Percentiles rank a stretch among this genome's conserved stretches.
Evolutionary conservation across 495 filamentous ascomycete species (phyloP).

Genomic region (Zalerion maritima): DNA sequence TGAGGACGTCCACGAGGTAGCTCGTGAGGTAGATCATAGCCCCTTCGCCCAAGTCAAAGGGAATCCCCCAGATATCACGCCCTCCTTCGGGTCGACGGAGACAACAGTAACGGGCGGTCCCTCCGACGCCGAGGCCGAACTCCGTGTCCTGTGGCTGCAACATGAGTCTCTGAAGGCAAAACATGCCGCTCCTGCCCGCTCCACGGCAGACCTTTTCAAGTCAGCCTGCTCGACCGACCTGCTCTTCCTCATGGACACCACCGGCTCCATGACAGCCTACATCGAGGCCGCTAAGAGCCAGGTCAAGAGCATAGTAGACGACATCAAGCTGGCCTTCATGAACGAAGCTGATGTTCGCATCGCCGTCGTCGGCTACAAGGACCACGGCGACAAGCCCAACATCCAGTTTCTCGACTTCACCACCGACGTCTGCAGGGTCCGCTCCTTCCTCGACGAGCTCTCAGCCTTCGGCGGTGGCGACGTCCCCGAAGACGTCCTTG

Average conservation of each 20-base stretch:
- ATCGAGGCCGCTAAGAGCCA: conserved; percentile 22
- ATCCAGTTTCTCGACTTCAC: conserved; percentile 26
- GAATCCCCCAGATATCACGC: too few relatives aligned
- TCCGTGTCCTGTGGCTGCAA: conserved; percentile 13
- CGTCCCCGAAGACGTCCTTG: conserved; percentile 20
- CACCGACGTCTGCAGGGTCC: conserved; percentile 8
- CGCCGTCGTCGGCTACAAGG: conserved; percentile 25
- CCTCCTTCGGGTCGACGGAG: too few relatives aligned
- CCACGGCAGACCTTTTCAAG: conserved; percentile 16
- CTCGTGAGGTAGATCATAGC: too few relatives aligned
- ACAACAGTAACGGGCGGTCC: conserved; percentile 4
- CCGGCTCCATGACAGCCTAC: conserved; percentile 16
- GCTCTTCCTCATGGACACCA: conserved; percentile 27
- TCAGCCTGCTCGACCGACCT: conserved; percentile 20
- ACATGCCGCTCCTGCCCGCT: conserved; percentile 3
- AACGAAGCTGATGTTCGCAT: conserved; percentile 27
- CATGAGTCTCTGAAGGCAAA: conserved; percentile 8
- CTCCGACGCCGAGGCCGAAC: conserved; percentile 10
- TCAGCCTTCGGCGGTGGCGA: conserved; percentile 14
- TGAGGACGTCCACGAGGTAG: too few relatives aligned
- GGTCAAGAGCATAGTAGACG: conserved; percentile 18
- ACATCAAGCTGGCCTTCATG: conserved; percentile 20
- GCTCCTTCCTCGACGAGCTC: conserved; percentile 11
- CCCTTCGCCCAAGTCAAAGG: too few relatives aligned
- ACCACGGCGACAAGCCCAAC: conserved; percentile 16